Evolutionary conservation across 2,329 filamentous ascomycete genomes (phyloP), one percentile per base, ranked within the genome.

Genomic region (Cytospora paraplurivora): DNA sequence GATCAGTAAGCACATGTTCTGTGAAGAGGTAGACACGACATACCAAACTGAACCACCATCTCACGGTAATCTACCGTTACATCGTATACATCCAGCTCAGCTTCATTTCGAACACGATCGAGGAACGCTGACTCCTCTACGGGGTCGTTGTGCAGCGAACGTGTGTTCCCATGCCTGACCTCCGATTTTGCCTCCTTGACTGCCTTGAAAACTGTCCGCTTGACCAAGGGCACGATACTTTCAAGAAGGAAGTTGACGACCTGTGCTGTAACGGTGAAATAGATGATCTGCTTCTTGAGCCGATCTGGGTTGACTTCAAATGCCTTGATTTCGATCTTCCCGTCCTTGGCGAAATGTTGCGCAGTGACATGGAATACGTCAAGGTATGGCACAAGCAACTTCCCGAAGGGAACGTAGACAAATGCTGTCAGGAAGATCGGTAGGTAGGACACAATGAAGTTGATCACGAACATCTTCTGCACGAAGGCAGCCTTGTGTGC

Each of bases 401-500:
- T 86, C 15, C 92, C 94, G 70, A 98, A 98, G 0, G 94, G 94
- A 21, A 97, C 91, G 71, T 97, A 98, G 67, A 97, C 87, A 70
- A 97, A 98, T 0, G 93, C 92, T 0, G 93, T 97, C 19, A 98
- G 84, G 72, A 96, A 88, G n/a, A 96, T 88, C 1, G 92, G 91
- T 59, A 96, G 87, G 74, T 97, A 98, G 0, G 93, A 96, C 7
- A 93, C 96, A 76, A 98, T 94, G 77, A 97, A 97, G 79, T 97
- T 96, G 72, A 98, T 85, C 15, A 98, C 88, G 72, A 99, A 98
- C 38, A 96, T 90, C 80, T 99, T 99, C 64, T 91, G 88, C 0
- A 95, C 92, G 72, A 97, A 85, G 1, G 93, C 90, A 21, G 90
- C 86, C 65, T 96, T 87, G 71, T 97, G 90, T 15, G 88, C 88